Evolutionary conservation across 495 filamentous ascomycete species (phyloP), one percentile per base, ranked within the genome.

Genomic region (Staphylotrichum tortipilum): DNA sequence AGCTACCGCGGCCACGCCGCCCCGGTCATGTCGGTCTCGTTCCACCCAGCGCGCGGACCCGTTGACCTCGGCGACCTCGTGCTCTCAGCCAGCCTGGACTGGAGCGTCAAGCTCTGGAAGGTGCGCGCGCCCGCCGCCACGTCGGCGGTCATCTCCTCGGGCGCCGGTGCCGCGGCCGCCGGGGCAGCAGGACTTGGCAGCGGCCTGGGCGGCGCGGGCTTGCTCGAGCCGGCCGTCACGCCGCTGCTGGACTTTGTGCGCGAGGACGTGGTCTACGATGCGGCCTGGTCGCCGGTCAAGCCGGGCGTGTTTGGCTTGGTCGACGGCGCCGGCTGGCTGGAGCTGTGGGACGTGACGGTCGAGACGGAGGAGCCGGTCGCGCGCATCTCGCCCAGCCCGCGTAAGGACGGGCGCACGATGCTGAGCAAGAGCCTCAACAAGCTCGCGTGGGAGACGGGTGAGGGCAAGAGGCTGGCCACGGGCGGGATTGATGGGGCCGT

Each of bases 91-190:
- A 86, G 82, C 36, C 72, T 97, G 11, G 92, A 99, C 71, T 99
- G 92, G 92, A 90, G 82, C 59, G 89, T 95, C 50, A 95, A 94
- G 68, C 73, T 99, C 21, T 99, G 92, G 92, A 91, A 89, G 65
- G 84, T 91, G 17, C 81, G 87, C 3, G 83, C 92, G 3, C 83
- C 87, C 7, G 82, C 82, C 0, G 81, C 81, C 7, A 82, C 78
- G 0, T 76, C 77, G 23, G 69, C 74, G 23, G 67, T 74, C 49
- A 15, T 19, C 34, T 5, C 12, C 21, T 19, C 34, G 17, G 68
- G 72, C 22, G 65, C 72, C 23, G 54, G 45, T 12, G 26, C 45
- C 37, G 65, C 65, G 33, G 75, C 78, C 17, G 77, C 80, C 14
- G 69, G 67, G 17, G 63, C 58, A 9, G 14, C 70, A 66, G 54